A percentile compares a stretch with the other conserved stretches of the same genome.
phyloP scores from a whole-genome alignment of 192 early-diverging fungal species.

The Diversispora epigaea region DNA sequence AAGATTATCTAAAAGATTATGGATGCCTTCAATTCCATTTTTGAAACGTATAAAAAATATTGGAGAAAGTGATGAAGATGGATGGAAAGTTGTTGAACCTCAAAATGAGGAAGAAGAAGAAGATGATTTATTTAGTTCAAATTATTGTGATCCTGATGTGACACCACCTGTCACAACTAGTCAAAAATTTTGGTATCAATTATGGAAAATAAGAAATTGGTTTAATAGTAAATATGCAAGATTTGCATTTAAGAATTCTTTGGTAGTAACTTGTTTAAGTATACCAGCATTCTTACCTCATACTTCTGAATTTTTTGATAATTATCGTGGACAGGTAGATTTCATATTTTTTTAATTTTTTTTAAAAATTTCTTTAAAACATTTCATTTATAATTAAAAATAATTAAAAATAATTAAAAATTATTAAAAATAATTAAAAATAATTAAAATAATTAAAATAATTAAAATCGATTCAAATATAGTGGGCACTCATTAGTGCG shows the following conservation, averaged over 20 bases:
- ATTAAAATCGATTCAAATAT: neutral
- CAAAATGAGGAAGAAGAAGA: neutral
- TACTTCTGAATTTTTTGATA: constrained; percentile 35
- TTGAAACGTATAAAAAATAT: constrained; percentile 10
- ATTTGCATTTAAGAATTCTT: constrained; percentile 36
- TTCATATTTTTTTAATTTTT: neutral
- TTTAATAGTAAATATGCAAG: constrained; percentile 34
- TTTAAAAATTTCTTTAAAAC: neutral
- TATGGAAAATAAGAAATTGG: constrained; percentile 32
- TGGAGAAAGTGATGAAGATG: constrained; percentile 13
- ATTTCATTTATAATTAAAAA: neutral
- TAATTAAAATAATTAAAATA: neutral
- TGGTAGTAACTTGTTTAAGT: constrained; percentile 33
- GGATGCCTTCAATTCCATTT: constrained; percentile 12
- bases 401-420: neutral
- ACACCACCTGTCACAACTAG: constrained; percentile 27
- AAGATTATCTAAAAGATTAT: neutral
- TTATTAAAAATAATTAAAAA: neutral
- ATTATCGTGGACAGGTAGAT: constrained; percentile 31
- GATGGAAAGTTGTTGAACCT: constrained; percentile 17
- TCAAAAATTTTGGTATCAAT: constrained; percentile 35
- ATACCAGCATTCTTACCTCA: constrained; percentile 38
- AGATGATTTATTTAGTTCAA: neutral
- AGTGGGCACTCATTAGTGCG: constrained; percentile 40
- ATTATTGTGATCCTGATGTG: constrained; percentile 39